These are phyloP conservation scores for Uronychia setigera DNA, from an alignment of 73 alveolate genomes.

Conservation along the genomic window DNA sequence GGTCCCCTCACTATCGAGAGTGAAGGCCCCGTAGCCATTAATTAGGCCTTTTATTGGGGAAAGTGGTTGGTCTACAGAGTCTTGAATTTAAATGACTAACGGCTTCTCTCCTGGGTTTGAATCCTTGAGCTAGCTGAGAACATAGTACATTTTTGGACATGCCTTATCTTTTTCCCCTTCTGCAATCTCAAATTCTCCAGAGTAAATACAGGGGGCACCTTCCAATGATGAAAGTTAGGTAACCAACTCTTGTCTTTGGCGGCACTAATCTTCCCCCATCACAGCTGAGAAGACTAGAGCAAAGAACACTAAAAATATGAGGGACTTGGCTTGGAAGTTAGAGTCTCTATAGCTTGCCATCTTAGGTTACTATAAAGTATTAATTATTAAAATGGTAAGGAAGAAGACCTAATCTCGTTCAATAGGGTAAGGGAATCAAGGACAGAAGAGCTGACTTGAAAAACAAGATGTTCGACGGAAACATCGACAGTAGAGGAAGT, in stretches of 20 bases:
- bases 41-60: not conserved
- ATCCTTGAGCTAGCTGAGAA: not conserved
- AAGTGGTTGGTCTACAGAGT: not conserved
- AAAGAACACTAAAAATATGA: no score
- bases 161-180: not conserved
- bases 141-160: not conserved
- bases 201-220: not conserved
- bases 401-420: not conserved
- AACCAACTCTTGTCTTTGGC: no score
- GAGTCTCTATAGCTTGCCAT: no score
- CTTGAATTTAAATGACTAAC: not conserved
- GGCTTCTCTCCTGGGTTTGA: not conserved
- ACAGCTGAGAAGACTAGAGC: no score
- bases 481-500: slow-evolving; percentile 33
- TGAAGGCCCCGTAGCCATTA: not conserved
- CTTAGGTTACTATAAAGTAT: no score
- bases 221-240: not conserved
- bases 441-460: not conserved
- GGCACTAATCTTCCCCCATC: no score
- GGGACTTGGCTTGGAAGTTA: no score
- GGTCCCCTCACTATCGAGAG: no score
- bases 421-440: not conserved
- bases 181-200: not conserved
- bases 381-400: not conserved
- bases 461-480: slow-evolving; percentile 5